Conservation (phyloP, 2,329 filamentous ascomycete genomes). For the Colletotrichum theobromicola region DNA sequence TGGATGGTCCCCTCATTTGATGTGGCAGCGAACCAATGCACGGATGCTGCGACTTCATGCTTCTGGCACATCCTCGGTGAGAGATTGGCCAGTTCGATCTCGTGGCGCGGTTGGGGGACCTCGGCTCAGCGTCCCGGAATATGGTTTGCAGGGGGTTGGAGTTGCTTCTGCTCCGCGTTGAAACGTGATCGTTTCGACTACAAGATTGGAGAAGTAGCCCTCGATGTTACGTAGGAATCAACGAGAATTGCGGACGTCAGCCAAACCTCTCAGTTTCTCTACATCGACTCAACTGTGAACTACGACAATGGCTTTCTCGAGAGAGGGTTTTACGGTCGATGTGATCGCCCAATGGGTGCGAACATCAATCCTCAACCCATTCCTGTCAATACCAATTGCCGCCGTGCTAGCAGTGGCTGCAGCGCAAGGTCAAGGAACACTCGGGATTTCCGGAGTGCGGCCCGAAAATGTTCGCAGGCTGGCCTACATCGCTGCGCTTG, state of each 20-base stretch:
- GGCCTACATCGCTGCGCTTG: slow-evolving; percentile 11
- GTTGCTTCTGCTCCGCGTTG: neutral
- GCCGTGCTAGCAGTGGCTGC: slow-evolving; percentile 5
- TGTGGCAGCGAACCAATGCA: neutral
- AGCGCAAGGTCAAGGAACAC: neutral
- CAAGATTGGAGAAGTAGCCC: neutral
- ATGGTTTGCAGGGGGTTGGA: neutral
- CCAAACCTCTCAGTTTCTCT: neutral
- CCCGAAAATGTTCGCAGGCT: neutral
- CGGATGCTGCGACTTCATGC: neutral
- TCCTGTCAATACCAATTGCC: slow-evolving; percentile 22
- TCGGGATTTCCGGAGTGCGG: neutral
- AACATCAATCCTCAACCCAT: slow-evolving; percentile 26
- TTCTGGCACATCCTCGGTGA: neutral
- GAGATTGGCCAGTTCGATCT: neutral
- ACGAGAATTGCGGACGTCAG: neutral
- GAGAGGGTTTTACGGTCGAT: slow-evolving; percentile 31
- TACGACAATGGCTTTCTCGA: neutral
- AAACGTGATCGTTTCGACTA: slow-evolving; percentile 12
- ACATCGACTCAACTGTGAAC: neutral
- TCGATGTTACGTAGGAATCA: neutral
- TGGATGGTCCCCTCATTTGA: neutral
- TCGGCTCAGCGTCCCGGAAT: neutral
- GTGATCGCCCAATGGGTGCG: slow-evolving; percentile 20
- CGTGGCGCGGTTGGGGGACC: neutral